Conservation (phyloP, 2,329 filamentous ascomycete genomes). For the Thielaviopsis ethacetica region DNA sequence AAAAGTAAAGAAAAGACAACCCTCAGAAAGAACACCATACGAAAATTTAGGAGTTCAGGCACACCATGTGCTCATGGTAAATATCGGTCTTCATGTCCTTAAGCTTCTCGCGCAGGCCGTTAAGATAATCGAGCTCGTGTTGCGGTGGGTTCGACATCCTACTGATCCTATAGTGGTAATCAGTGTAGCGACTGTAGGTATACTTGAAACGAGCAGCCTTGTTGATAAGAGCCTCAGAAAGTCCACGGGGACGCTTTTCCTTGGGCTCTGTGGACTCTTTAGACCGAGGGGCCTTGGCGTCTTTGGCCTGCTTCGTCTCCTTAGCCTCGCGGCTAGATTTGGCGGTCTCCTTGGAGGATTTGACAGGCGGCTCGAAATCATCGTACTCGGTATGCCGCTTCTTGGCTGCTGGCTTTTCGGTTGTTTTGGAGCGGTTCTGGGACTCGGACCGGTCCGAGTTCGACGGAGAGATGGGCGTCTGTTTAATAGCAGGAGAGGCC, state of each 20-base stretch:
- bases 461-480: neutral
- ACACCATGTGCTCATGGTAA: slow-evolving; percentile 27
- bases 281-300: slow-evolving; percentile 10
- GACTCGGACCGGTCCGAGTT: neutral
- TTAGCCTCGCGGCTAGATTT: neutral
- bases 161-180: slow-evolving; percentile 38
- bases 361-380: neutral
- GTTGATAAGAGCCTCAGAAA: slow-evolving; percentile 27
- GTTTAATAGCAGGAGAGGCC: neutral
- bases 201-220: slow-evolving; percentile 39
- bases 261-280: slow-evolving; percentile 13
- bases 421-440: neutral
- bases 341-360: neutral
- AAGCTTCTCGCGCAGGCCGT: slow-evolving; percentile 38
- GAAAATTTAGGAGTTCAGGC: slow-evolving; percentile 3
- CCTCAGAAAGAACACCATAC: neutral
- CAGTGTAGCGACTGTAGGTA: slow-evolving; percentile 39
- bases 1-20: neutral
- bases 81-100: slow-evolving; percentile 44
- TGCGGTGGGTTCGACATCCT: slow-evolving; percentile 32
- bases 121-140: slow-evolving; percentile 32
- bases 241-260: slow-evolving; percentile 18
- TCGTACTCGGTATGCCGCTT: neutral
- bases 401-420: neutral
- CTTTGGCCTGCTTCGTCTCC: neutral